These are phyloP conservation scores for Psilocybe subaeruginosa DNA, from an alignment of 768 basidiomycete species.

Conservation along the genomic window DNA sequence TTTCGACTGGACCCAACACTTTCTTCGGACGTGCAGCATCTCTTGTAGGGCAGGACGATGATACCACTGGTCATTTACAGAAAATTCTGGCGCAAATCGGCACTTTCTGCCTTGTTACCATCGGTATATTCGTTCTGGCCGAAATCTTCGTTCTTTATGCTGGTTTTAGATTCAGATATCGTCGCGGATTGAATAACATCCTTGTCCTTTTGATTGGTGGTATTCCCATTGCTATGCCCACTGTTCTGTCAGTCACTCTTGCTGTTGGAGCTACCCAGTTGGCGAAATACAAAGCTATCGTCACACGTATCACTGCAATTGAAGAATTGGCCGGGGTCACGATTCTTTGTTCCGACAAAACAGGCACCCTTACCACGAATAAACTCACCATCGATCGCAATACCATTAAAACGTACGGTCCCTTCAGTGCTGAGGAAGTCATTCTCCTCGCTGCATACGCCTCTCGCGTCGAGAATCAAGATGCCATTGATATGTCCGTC, in stretches of 20 bases:
- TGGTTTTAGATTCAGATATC: conserved; percentile 88
- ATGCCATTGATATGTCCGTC: conserved; percentile 93
- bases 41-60: conserved; percentile 96
- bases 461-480: conserved; percentile 98
- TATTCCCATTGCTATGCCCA: conserved; percentile 99
- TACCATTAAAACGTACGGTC: conserved; percentile 89
- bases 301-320: conserved; percentile 99
- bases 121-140: conserved; percentile 93
- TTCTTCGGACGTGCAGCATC: conserved; percentile 99
- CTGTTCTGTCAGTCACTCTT: conserved; percentile 95
- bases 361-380: conserved; percentile 97
- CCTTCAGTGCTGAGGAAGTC: conserved; percentile 87
- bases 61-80: conserved; percentile 97
- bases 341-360: conserved; percentile 99
- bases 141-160: conserved; percentile 96
- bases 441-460: conserved; percentile 95
- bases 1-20: conserved; percentile 96
- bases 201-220: conserved; percentile 99
- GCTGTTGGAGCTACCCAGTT: conserved; percentile 99
- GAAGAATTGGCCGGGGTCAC: conserved; percentile 99
- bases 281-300: conserved; percentile 99
- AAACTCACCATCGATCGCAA: conserved; percentile 96
- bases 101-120: conserved; percentile 94
- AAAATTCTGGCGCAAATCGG: conserved; percentile 98
- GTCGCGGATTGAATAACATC: conserved; percentile 95